phyloP scores from a whole-genome alignment of 176 grass and related monocot species.

The Pharus latifolius region DNA sequence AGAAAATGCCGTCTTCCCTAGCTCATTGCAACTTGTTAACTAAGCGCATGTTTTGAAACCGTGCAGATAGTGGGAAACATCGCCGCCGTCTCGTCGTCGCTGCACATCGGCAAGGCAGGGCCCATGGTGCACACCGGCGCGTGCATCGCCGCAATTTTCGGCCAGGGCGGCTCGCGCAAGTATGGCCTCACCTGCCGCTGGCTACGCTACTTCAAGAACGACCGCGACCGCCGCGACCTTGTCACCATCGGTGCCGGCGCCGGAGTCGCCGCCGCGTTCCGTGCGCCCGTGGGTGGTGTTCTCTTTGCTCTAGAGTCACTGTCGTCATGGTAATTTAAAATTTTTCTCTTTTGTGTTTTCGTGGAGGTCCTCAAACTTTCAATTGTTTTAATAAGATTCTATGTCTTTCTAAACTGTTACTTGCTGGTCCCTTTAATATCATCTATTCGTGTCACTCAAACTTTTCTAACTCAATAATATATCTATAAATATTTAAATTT shows the following conservation, averaged over 20 bases:
- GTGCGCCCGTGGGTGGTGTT: slow-evolving; percentile 80
- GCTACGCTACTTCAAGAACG: slow-evolving; percentile 94
- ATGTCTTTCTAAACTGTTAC: too few relatives aligned
- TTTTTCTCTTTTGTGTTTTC: neutral
- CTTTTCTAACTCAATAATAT: too few relatives aligned
- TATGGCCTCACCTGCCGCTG: slow-evolving; percentile 76
- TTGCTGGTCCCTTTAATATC: too few relatives aligned
- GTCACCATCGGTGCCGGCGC: slow-evolving; percentile 79
- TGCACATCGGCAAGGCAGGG: slow-evolving; percentile 86
- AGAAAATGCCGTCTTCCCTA: too few relatives aligned
- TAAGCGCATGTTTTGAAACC: too few relatives aligned
- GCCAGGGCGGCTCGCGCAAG: slow-evolving; percentile 74
- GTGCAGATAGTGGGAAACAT: slow-evolving; percentile 60
- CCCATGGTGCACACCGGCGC: slow-evolving; percentile 97
- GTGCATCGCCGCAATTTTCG: slow-evolving; percentile 77
- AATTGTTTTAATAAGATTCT: too few relatives aligned
- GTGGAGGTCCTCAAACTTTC: too few relatives aligned
- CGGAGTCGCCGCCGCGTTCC: slow-evolving; percentile 67
- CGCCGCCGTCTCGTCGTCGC: slow-evolving; percentile 71
- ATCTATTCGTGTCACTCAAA: too few relatives aligned
- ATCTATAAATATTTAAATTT: too few relatives aligned
- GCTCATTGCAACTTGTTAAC: too few relatives aligned
- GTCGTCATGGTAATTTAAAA: slow-evolving; percentile 51
- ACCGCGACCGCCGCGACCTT: slow-evolving; percentile 85
- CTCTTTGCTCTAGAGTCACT: slow-evolving; percentile 82